Evolutionary conservation across 2,329 filamentous ascomycete genomes (phyloP), one percentile per base, ranked within the genome.

Genomic region (Cladophialophora yegresii): DNA sequence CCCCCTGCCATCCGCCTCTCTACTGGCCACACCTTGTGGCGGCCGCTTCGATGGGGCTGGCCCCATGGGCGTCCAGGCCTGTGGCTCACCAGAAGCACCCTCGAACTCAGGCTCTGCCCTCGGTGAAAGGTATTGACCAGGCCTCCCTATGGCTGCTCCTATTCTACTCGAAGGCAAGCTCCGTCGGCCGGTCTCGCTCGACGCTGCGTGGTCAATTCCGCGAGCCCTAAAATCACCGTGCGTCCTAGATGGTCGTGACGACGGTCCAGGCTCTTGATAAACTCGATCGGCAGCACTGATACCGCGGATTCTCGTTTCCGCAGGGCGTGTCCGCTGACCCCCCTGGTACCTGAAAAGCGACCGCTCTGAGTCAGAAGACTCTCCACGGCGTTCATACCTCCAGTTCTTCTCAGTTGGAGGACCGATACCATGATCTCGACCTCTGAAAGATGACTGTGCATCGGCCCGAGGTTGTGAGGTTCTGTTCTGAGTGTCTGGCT

Each of bases 261-360:
- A 49, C 8, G 2, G 12, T 30, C 55, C 43, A 10, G 43, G 40
- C 55, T 58, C 55, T 23, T 33, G 43, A 20, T 16, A 22, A 1
- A n/a, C 40, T 28, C 28, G 40, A 13, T 58, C 45, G 6, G 23
- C 10, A 22, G 13, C 23, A 57, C 45, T 12, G n/a, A 10, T 16
- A 12, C 16, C 28, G 9, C 55, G 30, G 16, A 13, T 49, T 47
- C 23, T 43, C n/a, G 36, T 20, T 33, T 58, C 55, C 13, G 26
- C n/a, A 22, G n/a, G 16, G 28, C 20, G 36, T n/a, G 22, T 32
- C 20, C 55, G 43, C 40, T 16, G 13, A 50, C 33, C 26, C 36
- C 33, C 26, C 36, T 36, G 45, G n/a, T 58, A 58, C 30, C 55
- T 47, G 26, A 49, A 50, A 12, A 58, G 36, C 12, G 55, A 22